Conservation (phyloP, 768 basidiomycete genomes). For the Tylopilus plumbeoviolaceoides region DNA sequence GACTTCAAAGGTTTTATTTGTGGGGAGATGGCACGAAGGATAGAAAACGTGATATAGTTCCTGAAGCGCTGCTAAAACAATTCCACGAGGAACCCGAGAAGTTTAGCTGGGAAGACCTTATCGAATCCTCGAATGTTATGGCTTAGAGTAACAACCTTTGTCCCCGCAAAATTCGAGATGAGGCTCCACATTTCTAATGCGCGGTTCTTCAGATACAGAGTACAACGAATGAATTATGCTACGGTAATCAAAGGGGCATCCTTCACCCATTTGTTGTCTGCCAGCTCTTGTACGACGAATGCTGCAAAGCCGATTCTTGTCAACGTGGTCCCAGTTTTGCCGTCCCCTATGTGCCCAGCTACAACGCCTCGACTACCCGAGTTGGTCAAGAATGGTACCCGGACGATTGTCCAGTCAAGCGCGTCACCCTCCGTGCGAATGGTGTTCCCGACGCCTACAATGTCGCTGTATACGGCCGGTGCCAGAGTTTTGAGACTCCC, state of each 20-base stretch:
- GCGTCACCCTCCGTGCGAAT: conserved; percentile 46
- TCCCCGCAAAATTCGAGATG: not conserved
- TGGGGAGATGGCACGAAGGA: conserved; percentile 40
- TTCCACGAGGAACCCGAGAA: conserved; percentile 78
- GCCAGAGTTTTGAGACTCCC: conserved; percentile 37
- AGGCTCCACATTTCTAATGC: not conserved
- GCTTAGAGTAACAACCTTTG: conserved; percentile 2
- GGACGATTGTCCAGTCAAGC: conserved; percentile 65
- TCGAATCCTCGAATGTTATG: conserved; percentile 43
- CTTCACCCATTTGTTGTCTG: conserved; percentile 56
- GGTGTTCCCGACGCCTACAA: conserved; percentile 58
- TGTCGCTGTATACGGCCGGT: conserved; percentile 59
- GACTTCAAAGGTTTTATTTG: conserved; percentile 83
- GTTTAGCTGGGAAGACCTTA: conserved; percentile 80
- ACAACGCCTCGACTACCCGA: conserved; percentile 41
- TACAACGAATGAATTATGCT: not conserved
- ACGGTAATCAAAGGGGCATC: conserved; percentile 32
- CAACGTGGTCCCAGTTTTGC: conserved; percentile 45
- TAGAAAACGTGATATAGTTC: not conserved
- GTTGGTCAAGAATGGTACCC: conserved; percentile 62
- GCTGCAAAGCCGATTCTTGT: conserved; percentile 56
- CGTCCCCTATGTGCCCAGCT: conserved; percentile 69
- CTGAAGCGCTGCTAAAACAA: conserved; percentile 48
- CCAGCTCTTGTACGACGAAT: conserved; percentile 57
- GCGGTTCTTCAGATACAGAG: not conserved